Evolutionary conservation across 352 stramenopile genomes (phyloP).

Genomic region (Blastocystis sp.): DNA sequence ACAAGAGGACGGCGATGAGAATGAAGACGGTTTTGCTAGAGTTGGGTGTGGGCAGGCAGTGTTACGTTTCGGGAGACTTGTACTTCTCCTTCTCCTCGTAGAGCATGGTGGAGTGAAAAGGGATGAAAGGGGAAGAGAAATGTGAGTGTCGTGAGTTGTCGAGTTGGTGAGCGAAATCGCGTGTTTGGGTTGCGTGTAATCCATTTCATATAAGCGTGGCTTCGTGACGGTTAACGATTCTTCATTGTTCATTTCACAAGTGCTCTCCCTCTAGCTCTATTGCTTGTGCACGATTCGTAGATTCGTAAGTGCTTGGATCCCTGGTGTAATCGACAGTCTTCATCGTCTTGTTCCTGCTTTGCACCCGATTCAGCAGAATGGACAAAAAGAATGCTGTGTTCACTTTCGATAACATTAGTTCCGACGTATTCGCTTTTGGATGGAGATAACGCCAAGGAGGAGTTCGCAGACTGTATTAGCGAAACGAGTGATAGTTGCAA

Average conservation of each 20-base stretch:
- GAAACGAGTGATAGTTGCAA: background rate
- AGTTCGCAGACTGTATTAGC: background rate
- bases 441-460: background rate
- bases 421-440: background rate
- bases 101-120: background rate
- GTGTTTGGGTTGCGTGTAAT: background rate
- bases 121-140: background rate
- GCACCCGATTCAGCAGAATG: background rate
- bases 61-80: slow-evolving; percentile 34
- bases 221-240: background rate
- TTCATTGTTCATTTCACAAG: background rate
- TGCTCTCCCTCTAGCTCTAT: background rate
- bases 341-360: background rate
- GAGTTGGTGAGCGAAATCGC: background rate
- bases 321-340: background rate
- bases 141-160: background rate
- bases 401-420: background rate
- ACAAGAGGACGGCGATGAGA: slow-evolving; percentile 20
- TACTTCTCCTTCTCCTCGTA: slow-evolving; percentile 69
- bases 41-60: background rate
- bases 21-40: slow-evolving; percentile 13
- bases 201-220: background rate
- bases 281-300: background rate
- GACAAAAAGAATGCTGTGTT: background rate
- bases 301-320: too few species aligned